Percentiles rank a stretch among this genome's conserved stretches.
Conservation (phyloP, 176 grass and related monocot genomes). For the Elymus sibiricus region DNA sequence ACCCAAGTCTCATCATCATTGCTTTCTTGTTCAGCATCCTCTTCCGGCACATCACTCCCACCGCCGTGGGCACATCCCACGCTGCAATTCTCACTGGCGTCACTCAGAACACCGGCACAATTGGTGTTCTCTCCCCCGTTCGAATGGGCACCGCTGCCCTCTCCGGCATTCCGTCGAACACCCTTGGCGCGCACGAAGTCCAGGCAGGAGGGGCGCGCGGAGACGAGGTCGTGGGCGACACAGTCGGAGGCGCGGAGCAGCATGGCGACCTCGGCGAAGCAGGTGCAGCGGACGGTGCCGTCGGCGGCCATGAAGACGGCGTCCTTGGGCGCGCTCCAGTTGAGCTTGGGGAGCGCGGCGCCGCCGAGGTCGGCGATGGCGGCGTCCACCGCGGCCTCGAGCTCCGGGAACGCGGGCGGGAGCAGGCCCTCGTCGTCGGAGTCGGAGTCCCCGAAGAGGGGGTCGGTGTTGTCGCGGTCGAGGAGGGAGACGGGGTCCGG, state of each 20-base stretch:
- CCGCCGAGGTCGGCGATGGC: conserved; percentile 62
- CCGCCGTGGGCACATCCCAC: neutral
- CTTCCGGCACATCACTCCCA: neutral
- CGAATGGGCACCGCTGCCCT: neutral
- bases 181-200: conserved; percentile 8
- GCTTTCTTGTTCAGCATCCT: neutral
- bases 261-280: conserved; percentile 73
- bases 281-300: conserved; percentile 49
- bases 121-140: neutral
- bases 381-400: conserved; percentile 66
- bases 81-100: neutral
- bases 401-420: conserved; percentile 62
- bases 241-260: conserved; percentile 80
- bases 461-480: conserved; percentile 32
- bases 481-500: conserved; percentile 69
- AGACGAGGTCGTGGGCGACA: conserved; percentile 59
- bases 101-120: neutral
- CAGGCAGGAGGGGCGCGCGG: conserved; percentile 25
- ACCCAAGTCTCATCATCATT: conserved; percentile 11
- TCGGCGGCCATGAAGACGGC: conserved; percentile 80
- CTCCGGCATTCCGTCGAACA: conserved; percentile 24
- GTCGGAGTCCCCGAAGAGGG: conserved; percentile 23
- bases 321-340: conserved; percentile 89
- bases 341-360: conserved; percentile 70
- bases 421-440: neutral